Evolutionary conservation across 2,329 filamentous ascomycete genomes (phyloP).

Genomic region (Cercospora berteroae): DNA sequence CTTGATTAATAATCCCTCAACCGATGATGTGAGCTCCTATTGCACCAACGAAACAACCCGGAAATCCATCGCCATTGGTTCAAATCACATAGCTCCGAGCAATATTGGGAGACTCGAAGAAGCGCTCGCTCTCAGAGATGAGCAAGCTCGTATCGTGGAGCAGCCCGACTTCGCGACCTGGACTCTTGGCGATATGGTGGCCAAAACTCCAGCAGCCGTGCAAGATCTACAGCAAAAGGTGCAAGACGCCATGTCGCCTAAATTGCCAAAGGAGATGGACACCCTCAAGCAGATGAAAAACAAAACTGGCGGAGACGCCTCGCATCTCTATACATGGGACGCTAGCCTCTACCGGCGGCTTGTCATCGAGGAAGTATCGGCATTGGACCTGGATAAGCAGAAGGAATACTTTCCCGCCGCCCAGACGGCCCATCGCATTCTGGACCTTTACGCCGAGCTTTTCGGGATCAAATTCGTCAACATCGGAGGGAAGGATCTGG

Average conservation of each 20-base stretch:
- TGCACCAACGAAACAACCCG: conserved; percentile 66
- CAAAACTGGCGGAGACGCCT: neutral
- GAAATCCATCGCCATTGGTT: conserved; percentile 64
- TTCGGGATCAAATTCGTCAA: conserved; percentile 16
- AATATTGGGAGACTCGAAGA: conserved; percentile 72
- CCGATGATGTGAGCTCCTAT: conserved; percentile 72
- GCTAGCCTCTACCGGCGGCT: conserved; percentile 41
- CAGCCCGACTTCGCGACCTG: conserved; percentile 74
- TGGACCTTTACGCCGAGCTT: conserved; percentile 18
- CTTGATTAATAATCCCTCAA: conserved; percentile 67
- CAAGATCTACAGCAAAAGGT: conserved; percentile 58
- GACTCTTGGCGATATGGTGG: conserved; percentile 76
- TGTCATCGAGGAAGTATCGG: conserved; percentile 72
- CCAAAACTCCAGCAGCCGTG: conserved; percentile 68
- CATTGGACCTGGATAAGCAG: conserved; percentile 74
- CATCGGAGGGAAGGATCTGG: conserved; percentile 59
- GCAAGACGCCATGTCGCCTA: neutral
- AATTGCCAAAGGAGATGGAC: neutral
- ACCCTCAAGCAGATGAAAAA: conserved; percentile 7
- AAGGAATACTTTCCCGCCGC: conserved; percentile 19
- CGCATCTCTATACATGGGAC: conserved; percentile 6
- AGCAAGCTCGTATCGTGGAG: conserved; percentile 71
- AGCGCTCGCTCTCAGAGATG: conserved; percentile 68
- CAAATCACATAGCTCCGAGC: conserved; percentile 72
- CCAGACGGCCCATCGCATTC: conserved; percentile 3